phyloP scores from a whole-genome alignment of 2,329 filamentous ascomycete species.

The Gnomoniopsis sp. region DNA sequence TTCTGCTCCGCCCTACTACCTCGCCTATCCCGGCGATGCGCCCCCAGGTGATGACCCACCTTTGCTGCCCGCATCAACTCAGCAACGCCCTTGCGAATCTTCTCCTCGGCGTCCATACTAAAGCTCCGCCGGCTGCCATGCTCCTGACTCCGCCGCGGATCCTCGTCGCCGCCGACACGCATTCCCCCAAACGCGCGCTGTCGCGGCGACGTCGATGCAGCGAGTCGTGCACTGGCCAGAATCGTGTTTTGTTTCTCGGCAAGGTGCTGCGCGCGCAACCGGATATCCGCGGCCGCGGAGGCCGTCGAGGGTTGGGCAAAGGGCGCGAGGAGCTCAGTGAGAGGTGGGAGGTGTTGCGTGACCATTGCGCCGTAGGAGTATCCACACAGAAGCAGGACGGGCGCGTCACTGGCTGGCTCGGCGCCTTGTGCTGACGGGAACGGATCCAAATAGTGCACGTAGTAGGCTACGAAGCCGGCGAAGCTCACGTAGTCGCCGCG shows the following conservation, averaged over 20 bases:
- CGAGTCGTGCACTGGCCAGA: constrained; percentile 33
- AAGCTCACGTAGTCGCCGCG: constrained; percentile 78
- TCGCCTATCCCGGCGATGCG: constrained; percentile 2
- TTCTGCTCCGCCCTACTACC: background rate
- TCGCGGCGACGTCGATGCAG: constrained; percentile 25
- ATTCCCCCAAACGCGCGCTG: constrained; percentile 32
- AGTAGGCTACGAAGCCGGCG: constrained; percentile 74
- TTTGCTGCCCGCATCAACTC: constrained; percentile 43
- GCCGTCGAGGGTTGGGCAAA: constrained; percentile 53
- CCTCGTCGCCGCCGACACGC: constrained; percentile 49
- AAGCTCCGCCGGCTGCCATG: constrained; percentile 27
- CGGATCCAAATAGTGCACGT: constrained; percentile 58
- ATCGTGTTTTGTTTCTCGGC: constrained; percentile 59
- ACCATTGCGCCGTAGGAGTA: constrained; percentile 93
- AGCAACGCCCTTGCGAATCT: constrained; percentile 43
- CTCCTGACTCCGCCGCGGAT: constrained; percentile 39
- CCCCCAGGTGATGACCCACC: constrained; percentile 22
- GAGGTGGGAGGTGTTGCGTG: constrained; percentile 66
- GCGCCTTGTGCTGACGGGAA: constrained; percentile 23
- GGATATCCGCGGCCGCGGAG: constrained; percentile 64
- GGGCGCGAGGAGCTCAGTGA: constrained; percentile 54
- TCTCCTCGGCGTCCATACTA: constrained; percentile 42
- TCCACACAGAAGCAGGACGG: constrained; percentile 71
- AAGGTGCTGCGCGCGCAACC: constrained; percentile 65
- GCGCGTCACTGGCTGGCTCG: background rate